These are phyloP conservation scores for Dactylellina sp. DNA, from an alignment of 2,329 filamentous ascomycete genomes.

Conservation along the genomic window DNA sequence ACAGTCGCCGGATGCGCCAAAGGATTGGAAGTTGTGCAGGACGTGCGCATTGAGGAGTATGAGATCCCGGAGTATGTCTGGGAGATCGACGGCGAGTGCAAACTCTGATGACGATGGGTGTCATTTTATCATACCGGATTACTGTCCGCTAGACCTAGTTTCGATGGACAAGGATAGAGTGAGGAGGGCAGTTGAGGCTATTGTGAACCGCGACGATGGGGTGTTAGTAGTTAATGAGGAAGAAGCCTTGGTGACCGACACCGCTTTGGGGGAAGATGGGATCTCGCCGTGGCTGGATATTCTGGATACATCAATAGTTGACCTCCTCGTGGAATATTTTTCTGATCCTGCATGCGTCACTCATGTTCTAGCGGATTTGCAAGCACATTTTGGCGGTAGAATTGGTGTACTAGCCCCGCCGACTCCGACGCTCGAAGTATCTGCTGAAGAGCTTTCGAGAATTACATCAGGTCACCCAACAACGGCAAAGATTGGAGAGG, in stretches of 20 bases:
- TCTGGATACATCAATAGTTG: slow-evolving; percentile 46
- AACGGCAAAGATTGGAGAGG: slow-evolving; percentile 49
- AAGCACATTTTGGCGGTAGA: slow-evolving; percentile 55
- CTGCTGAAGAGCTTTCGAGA: slow-evolving; percentile 53
- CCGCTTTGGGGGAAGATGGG: slow-evolving; percentile 40
- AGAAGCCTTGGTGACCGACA: slow-evolving; percentile 40
- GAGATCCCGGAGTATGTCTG: slow-evolving; percentile 46
- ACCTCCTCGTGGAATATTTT: slow-evolving; percentile 55
- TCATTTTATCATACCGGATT: slow-evolving; percentile 45
- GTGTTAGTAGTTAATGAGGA: slow-evolving; percentile 59
- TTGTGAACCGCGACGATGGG: slow-evolving; percentile 59
- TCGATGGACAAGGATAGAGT: slow-evolving; percentile 56
- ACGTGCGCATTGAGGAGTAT: slow-evolving; percentile 60
- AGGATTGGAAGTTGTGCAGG: slow-evolving; percentile 60
- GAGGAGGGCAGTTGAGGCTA: slow-evolving; percentile 56
- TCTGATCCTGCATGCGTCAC: slow-evolving; percentile 54
- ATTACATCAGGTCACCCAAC: slow-evolving; percentile 56
- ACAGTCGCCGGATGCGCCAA: slow-evolving; percentile 59
- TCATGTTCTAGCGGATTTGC: slow-evolving; percentile 56
- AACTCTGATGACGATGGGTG: slow-evolving; percentile 34
- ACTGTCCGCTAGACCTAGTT: slow-evolving; percentile 60
- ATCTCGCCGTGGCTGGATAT: slow-evolving; percentile 51
- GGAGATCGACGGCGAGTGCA: slow-evolving; percentile 28
- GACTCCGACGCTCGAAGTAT: slow-evolving; percentile 47
- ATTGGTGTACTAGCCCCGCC: slow-evolving; percentile 47